Evolutionary conservation across 2,329 filamentous ascomycete species (phyloP), one percentile per base, ranked within the genome.

Genomic region (Colletotrichum falcatum): DNA sequence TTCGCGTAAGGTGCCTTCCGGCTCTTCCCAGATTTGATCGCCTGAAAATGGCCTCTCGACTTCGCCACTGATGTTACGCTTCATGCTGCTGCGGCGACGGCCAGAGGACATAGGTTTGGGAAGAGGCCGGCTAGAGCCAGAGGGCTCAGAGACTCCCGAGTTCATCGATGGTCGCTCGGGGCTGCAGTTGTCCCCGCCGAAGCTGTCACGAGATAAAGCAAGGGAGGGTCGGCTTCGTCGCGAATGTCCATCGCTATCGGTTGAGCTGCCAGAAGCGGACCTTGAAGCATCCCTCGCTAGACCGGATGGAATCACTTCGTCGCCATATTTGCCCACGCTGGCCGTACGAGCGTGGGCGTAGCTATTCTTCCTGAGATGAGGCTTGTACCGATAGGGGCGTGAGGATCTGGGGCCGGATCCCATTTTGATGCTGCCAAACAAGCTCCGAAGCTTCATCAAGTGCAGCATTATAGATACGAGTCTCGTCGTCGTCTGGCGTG

Each of bases 11-110:
- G 78, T 74, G 37, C 78, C 84, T 76, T 92, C 89, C 1, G 94
- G 92, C 78, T 98, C 95, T 79, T 98, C 95, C 86, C 94, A 98
- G 71, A 98, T 95, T 77, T 93, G 90, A 77, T 94, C 92, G 42
- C 91, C 89, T 1, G 91, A 91, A 78, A 94, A 94, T 1, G 90
- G 87, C 64, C 85, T 88, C 74, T 87, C 83, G 69, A 91, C 82
- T 76, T 92, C 90, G 26, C 90, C 91, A 77, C 91, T 94, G 76
- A 90, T 87, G 74, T 92, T 92, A 71, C 92, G 87, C 79, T 88
- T 91, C 75, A 89, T 85, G 75, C 90, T 91, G 76, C 89, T 91
- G 73, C 90, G 90, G 42, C 87, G 88, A 49, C 88, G 84, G 30
- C 84, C 78, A 4, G 69, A 33, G 11, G 49, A 51, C n/a, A 54